phyloP scores from a whole-genome alignment of 176 grass and related monocot species.

The Alloteropsis semialata region DNA sequence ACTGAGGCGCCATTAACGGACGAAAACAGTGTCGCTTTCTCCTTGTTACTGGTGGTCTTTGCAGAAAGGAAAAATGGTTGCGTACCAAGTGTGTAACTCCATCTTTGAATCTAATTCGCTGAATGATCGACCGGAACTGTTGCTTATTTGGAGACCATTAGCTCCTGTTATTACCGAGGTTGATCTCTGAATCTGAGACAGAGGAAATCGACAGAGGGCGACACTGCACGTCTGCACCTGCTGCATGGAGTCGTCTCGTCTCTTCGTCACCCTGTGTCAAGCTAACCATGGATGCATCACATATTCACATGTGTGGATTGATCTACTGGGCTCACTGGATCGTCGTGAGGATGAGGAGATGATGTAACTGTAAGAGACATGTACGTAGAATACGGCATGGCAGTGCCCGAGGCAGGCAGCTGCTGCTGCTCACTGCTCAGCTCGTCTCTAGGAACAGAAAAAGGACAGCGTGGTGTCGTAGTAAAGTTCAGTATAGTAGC shows the following conservation, averaged over 20 bases:
- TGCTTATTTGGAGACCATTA: too few relatives aligned
- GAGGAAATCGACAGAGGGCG: background rate
- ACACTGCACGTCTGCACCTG: background rate
- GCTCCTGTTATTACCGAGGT: background rate
- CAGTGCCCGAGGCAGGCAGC: too few relatives aligned
- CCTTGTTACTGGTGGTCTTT: background rate
- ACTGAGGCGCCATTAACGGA: background rate
- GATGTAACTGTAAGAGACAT: too few relatives aligned
- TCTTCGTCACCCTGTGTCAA: background rate
- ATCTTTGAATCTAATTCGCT: background rate
- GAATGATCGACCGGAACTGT: background rate
- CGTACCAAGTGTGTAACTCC: background rate
- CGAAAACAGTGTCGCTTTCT: background rate
- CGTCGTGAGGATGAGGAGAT: too few relatives aligned
- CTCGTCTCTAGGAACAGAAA: too few relatives aligned
- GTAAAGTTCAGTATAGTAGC: too few relatives aligned
- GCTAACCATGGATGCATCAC: background rate
- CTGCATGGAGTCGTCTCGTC: background rate
- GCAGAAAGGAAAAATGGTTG: background rate
- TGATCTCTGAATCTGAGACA: background rate
- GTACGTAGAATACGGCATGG: too few relatives aligned
- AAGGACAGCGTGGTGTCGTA: too few relatives aligned
- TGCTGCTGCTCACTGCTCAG: too few relatives aligned
- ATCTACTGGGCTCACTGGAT: too few relatives aligned
- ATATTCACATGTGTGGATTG: too few relatives aligned